These are phyloP conservation scores for Penicillium sp. DNA, from an alignment of 2,329 filamentous ascomycete species.

Conservation along the genomic window DNA sequence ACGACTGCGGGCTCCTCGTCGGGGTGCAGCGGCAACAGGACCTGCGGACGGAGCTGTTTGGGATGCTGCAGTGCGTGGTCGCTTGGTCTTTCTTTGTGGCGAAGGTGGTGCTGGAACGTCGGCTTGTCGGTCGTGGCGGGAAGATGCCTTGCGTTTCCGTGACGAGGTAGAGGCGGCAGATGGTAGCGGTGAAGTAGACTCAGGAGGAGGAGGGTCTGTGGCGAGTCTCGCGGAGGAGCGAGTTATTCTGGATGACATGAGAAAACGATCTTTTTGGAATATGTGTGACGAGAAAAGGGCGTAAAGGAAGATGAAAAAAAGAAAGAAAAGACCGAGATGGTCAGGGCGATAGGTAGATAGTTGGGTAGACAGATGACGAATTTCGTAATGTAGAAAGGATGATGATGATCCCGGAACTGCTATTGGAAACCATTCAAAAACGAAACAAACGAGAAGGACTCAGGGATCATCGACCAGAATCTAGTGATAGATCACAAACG, in stretches of 20 bases:
- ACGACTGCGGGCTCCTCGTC: slow-evolving; percentile 39
- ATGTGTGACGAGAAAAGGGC: slow-evolving; percentile 9
- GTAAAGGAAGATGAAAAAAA: slow-evolving; percentile 11
- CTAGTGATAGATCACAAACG: neutral
- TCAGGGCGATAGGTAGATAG: slow-evolving; percentile 7
- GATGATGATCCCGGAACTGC: neutral
- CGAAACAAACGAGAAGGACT: neutral
- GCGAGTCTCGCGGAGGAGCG: slow-evolving; percentile 91
- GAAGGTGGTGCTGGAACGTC: slow-evolving; percentile 35
- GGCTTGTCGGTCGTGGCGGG: slow-evolving; percentile 49
- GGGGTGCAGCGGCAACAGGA: slow-evolving; percentile 44
- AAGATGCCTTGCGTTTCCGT: slow-evolving; percentile 74
- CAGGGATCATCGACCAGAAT: neutral
- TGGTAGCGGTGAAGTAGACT: slow-evolving; percentile 40
- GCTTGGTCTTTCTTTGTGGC: slow-evolving; percentile 63
- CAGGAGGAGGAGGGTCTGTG: slow-evolving; percentile 56
- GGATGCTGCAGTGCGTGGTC: slow-evolving; percentile 63
- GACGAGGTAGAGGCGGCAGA: slow-evolving; percentile 49
- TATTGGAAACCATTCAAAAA: neutral
- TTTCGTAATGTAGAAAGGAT: neutral
- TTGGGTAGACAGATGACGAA: slow-evolving; percentile 12
- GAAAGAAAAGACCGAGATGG: slow-evolving; percentile 5
- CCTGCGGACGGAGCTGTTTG: slow-evolving; percentile 39
- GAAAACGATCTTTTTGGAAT: slow-evolving; percentile 49
- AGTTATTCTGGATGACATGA: slow-evolving; percentile 97